These are phyloP conservation scores for Xerocomus spinulosus DNA, from an alignment of 768 basidiomycete genomes.

Conservation along the genomic window DNA sequence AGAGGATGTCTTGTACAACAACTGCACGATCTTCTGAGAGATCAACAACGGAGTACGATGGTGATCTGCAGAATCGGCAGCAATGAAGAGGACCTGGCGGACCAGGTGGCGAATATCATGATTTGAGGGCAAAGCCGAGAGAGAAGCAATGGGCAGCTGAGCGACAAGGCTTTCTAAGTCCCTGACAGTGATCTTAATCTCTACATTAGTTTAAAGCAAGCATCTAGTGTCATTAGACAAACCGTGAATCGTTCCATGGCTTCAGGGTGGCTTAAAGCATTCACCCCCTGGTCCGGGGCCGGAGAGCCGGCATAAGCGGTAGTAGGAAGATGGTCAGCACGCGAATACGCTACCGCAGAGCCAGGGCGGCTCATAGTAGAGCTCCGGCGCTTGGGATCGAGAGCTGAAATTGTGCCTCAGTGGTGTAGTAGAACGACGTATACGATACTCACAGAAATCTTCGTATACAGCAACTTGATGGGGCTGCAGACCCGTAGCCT, in stretches of 20 bases:
- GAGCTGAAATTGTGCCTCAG: slow-evolving; percentile 31
- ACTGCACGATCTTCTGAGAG: slow-evolving; percentile 95
- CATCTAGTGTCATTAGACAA: slow-evolving; percentile 22
- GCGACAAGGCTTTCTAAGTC: slow-evolving; percentile 80
- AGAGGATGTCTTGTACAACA: slow-evolving; percentile 83
- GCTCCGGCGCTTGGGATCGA: slow-evolving; percentile 54
- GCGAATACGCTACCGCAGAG: slow-evolving; percentile 66
- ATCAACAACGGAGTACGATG: slow-evolving; percentile 86
- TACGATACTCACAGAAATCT: slow-evolving; percentile 67
- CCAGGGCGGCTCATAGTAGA: slow-evolving; percentile 56
- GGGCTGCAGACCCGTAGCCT: slow-evolving; percentile 72
- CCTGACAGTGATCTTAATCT: slow-evolving; percentile 25
- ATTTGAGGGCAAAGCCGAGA: slow-evolving; percentile 69
- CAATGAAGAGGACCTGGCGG: slow-evolving; percentile 76
- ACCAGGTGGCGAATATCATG: slow-evolving; percentile 85
- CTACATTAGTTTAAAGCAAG: slow-evolving; percentile 2
- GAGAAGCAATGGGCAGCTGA: slow-evolving; percentile 67
- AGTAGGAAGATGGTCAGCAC: slow-evolving; percentile 39
- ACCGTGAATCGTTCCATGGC: slow-evolving; percentile 87
- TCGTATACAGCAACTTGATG: slow-evolving; percentile 90
- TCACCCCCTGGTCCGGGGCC: slow-evolving; percentile 46
- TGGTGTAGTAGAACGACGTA: slow-evolving; percentile 4
- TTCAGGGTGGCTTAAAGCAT: slow-evolving; percentile 66
- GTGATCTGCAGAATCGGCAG: slow-evolving; percentile 73
- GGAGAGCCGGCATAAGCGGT: slow-evolving; percentile 59